phyloP scores from a whole-genome alignment of 371 early-diverging fungal genomes.

The Rhizomucor pusillus region DNA sequence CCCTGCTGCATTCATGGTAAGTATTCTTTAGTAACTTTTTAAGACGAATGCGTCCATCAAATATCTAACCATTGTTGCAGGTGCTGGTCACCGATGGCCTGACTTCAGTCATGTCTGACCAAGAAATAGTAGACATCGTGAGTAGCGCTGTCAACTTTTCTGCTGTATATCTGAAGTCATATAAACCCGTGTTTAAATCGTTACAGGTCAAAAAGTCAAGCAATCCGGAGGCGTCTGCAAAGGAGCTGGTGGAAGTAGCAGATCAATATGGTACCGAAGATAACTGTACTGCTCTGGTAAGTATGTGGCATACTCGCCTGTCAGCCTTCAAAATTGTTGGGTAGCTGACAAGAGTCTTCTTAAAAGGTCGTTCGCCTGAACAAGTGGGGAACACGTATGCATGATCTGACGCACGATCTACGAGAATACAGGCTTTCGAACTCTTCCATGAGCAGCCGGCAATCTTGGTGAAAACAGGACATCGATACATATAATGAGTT shows the following conservation, averaged over 20 bases:
- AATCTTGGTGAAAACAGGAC: slow-evolving; percentile 35
- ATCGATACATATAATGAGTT: too few relatives aligned
- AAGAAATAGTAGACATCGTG: slow-evolving; percentile 76
- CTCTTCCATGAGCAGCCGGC: slow-evolving; percentile 45
- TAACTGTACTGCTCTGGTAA: slow-evolving; percentile 69
- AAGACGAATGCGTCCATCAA: background rate
- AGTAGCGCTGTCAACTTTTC: slow-evolving; percentile 12
- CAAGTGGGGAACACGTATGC: slow-evolving; percentile 73
- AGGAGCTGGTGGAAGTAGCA: slow-evolving; percentile 61
- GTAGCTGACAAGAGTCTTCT: background rate
- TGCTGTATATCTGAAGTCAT: background rate
- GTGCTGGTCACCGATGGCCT: slow-evolving; percentile 73
- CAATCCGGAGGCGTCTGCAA: slow-evolving; percentile 59
- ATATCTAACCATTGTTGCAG: slow-evolving; percentile 8
- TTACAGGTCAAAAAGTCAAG: slow-evolving; percentile 50
- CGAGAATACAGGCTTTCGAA: slow-evolving; percentile 63
- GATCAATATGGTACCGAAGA: slow-evolving; percentile 78
- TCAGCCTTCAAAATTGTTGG: background rate
- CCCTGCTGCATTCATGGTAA: slow-evolving; percentile 48
- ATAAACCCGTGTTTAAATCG: background rate
- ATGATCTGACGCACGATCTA: slow-evolving; percentile 66
- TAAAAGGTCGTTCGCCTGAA: slow-evolving; percentile 69
- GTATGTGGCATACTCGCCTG: background rate
- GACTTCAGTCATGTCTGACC: slow-evolving; percentile 73
- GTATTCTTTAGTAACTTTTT: background rate